phyloP scores from a whole-genome alignment of 1,284 basidiomycete genomes.

The Afroboletus lepidellus region DNA sequence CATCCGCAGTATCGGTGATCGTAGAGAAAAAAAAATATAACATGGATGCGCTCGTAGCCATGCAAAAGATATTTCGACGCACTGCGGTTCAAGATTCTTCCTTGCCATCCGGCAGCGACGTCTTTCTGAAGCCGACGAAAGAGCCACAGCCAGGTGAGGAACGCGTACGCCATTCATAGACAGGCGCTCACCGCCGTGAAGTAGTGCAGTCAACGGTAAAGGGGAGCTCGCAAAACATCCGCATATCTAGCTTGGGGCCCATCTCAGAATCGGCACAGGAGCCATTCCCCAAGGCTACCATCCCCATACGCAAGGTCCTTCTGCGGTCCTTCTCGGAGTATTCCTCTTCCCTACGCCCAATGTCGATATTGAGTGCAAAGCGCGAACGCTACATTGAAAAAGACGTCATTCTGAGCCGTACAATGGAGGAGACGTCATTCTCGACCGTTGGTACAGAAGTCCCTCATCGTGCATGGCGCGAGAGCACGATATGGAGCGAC shows the following conservation, averaged over 20 bases:
- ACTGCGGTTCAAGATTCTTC: conserved; percentile 1
- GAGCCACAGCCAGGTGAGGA: conserved; percentile 15
- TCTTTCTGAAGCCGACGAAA: background rate
- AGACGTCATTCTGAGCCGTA: background rate
- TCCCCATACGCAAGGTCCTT: background rate
- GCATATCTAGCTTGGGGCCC: background rate
- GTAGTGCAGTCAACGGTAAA: background rate
- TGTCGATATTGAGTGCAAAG: background rate
- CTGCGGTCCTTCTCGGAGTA: background rate
- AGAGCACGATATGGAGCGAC: conserved; percentile 9
- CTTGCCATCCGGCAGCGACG: background rate
- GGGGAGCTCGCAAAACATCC: background rate
- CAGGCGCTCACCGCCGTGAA: conserved; percentile 8
- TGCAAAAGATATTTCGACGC: conserved; percentile 1
- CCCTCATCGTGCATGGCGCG: background rate
- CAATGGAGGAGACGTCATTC: background rate
- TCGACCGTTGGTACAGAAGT: background rate
- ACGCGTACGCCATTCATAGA: background rate
- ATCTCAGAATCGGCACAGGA: background rate
- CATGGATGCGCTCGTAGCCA: background rate
- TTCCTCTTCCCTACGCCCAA: background rate
- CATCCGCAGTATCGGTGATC: background rate
- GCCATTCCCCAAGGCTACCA: background rate
- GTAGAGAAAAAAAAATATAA: background rate
- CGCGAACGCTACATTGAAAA: background rate